Base-by-base conservation (phyloP, 129 eudicot genomes). In the Arctium minus region DNA sequence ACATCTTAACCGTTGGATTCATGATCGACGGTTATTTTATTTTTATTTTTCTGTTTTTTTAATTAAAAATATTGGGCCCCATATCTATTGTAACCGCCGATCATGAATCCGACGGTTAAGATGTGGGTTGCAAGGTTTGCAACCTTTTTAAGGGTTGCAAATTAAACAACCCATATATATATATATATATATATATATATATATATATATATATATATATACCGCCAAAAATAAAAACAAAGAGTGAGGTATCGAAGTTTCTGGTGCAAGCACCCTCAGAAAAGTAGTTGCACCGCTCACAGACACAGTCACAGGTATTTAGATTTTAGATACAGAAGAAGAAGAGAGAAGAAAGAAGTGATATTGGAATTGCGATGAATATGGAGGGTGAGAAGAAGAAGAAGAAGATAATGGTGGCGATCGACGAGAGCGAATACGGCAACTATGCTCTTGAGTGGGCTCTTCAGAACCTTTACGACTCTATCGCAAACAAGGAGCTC, bases 371-470 rank as follows among this genome's bases (percentile, higher is more conserved):
- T 46, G 17, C 56, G 10, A 83, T 80, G 82, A 81, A 83, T 70
- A 80, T 71, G 71, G 79, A 70, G 65, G 46, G 48, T 7, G 39
- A 75, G 64, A 85, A 89, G 90, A 1, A 33, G 90, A 1, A 33
- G 36, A 85, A 85, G 88, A 86, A 84, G 79, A 87, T 92, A 53
- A 89, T 92, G 93, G 88, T 90, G 77, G 97, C 92, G 9, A 92
- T 92, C n/a, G 97, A 92, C 53, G 92, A 86, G n/a, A 90, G 97
- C 11, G 97, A 92, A 78, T 79, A 60, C 72, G 88, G 97, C 56
- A 82, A 78, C 2, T 86, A 90, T 60, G 92, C 97, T 33, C 88
- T 92, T 42, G 85, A 88, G 8, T 92, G 97, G 97, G 81, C 92
- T 3, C 89, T 92, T 38, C 8, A 82, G 15, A 92, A 88, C 76